Evolutionary conservation across 2,329 filamentous ascomycete species (phyloP).

Genomic region (Arthrocladium fulminans): DNA sequence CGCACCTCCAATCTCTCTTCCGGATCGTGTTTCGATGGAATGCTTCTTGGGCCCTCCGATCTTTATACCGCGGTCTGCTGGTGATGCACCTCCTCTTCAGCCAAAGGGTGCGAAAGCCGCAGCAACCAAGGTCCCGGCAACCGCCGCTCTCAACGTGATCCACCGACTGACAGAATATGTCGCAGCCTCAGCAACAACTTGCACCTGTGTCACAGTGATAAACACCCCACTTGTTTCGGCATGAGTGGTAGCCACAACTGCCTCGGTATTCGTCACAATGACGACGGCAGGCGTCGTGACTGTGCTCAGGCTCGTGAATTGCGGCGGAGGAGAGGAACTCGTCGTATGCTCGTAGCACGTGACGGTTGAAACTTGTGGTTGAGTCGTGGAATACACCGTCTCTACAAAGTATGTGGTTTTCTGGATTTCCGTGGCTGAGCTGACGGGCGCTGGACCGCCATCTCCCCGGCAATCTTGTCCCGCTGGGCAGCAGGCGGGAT

Average conservation of each 20-base stretch:
- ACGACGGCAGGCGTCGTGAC: background rate
- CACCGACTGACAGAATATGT: background rate
- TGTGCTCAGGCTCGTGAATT: background rate
- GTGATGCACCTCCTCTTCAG: too few species aligned
- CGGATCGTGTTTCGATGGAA: too few species aligned
- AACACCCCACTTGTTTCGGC: background rate
- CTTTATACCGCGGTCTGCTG: too few species aligned
- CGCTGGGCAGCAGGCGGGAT: conserved; percentile 24
- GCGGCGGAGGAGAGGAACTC: background rate
- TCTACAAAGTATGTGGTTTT: background rate
- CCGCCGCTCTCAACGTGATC: background rate
- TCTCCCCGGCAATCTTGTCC: conserved; percentile 21
- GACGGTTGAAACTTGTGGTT: background rate
- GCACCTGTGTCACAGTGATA: conserved; percentile 6
- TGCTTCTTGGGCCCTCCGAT: too few species aligned
- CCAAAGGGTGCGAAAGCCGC: background rate
- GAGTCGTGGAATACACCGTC: conserved; percentile 2
- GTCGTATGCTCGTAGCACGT: background rate
- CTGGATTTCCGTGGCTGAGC: background rate
- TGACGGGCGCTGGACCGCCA: background rate
- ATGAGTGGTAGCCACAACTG: background rate
- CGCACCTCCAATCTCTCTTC: too few species aligned
- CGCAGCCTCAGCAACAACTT: background rate
- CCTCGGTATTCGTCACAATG: background rate
- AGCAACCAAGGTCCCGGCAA: background rate